phyloP scores from a whole-genome alignment of 2,329 filamentous ascomycete species.

The Fusarium incarnatum region DNA sequence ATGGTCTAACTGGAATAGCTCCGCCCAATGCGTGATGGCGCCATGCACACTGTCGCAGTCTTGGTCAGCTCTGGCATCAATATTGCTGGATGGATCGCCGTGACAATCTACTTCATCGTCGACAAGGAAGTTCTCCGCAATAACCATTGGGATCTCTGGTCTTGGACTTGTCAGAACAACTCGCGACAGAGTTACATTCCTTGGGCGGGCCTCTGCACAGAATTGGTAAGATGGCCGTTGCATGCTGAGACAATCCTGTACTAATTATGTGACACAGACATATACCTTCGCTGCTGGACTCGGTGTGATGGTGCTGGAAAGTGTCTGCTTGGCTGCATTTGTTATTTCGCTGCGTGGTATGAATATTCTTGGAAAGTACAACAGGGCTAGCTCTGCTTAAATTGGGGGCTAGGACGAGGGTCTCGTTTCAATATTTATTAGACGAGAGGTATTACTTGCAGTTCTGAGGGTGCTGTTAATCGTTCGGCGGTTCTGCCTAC shows the following conservation, averaged over 20 bases:
- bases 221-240: not conserved
- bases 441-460: not conserved
- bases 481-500: no score
- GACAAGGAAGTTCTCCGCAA: slow-evolving; percentile 8
- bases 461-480: no score
- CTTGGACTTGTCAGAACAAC: slow-evolving; percentile 16
- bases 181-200: slow-evolving; percentile 18
- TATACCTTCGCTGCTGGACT: slow-evolving; percentile 1
- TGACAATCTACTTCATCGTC: slow-evolving; percentile 4
- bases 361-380: slow-evolving; percentile 14
- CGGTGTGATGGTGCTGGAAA: not conserved
- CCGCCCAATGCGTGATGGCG: not conserved
- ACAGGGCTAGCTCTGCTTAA: not conserved
- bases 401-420: fast-evolving
- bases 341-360: not conserved
- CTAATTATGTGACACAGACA: fast-evolving
- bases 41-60: not conserved
- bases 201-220: not conserved
- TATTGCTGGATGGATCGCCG: not conserved
- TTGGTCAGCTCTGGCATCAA: not conserved
- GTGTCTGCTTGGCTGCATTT: not conserved
- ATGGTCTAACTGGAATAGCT: not conserved
- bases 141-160: slow-evolving; percentile 24
- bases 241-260: fast-evolving
- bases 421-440: no score